Evolutionary conservation across 768 basidiomycete genomes (phyloP).

Genomic region (Butyriboletus loyo): DNA sequence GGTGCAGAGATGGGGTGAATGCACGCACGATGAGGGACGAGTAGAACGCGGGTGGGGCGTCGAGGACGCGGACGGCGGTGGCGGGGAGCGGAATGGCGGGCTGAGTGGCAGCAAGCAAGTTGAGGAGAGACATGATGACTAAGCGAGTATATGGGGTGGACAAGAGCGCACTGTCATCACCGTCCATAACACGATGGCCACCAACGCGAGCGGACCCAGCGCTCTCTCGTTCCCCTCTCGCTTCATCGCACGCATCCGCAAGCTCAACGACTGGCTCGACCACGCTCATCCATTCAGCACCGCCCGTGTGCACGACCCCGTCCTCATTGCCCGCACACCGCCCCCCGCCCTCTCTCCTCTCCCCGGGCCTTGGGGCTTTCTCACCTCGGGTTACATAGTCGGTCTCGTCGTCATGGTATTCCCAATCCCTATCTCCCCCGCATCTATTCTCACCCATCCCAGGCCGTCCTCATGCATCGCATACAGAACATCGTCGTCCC

Average conservation of each 20-base stretch:
- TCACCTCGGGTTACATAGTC: slow-evolving; percentile 70
- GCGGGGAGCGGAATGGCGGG: slow-evolving; percentile 49
- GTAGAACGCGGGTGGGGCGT: slow-evolving; percentile 60
- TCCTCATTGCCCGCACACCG: neutral
- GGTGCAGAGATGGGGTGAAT: fast-evolving
- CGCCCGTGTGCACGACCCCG: neutral
- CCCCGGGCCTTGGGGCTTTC: slow-evolving; percentile 68
- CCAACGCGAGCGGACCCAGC: slow-evolving; percentile 8
- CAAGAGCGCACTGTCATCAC: neutral
- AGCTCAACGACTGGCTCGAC: slow-evolving; percentile 21
- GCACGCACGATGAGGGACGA: slow-evolving; percentile 47
- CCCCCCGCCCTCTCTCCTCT: slow-evolving; percentile 23
- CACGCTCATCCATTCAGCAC: neutral
- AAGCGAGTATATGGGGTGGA: slow-evolving; percentile 5
- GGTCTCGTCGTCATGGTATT: slow-evolving; percentile 65
- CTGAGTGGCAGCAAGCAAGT: slow-evolving; percentile 36
- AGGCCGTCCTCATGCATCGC: slow-evolving; percentile 71
- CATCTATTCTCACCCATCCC: neutral
- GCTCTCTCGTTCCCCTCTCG: neutral
- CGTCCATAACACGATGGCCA: neutral
- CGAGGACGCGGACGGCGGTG: slow-evolving; percentile 51
- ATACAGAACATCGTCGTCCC: slow-evolving; percentile 79
- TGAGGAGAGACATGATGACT: slow-evolving; percentile 25
- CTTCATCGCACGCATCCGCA: slow-evolving; percentile 25
- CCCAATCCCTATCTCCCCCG: neutral